Evolutionary conservation across 208 protist genomes (phyloP).

Genomic region (Leishmania amazonensis): DNA sequence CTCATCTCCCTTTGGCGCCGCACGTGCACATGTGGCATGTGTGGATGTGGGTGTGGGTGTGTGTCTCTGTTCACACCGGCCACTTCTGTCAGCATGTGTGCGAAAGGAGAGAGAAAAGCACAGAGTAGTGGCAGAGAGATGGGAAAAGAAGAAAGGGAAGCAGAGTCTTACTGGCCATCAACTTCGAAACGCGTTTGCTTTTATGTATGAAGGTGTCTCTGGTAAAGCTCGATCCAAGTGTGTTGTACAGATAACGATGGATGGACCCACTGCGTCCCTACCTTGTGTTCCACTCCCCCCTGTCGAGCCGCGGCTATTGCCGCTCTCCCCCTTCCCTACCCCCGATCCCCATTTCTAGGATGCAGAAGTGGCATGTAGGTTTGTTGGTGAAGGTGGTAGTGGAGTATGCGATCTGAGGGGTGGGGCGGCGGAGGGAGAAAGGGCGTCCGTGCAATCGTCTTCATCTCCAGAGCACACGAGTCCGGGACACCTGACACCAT

Average conservation of each 20-base stretch:
- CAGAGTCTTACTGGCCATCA: not conserved
- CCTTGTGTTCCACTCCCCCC: not conserved
- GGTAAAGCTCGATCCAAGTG: slow-evolving; percentile 20
- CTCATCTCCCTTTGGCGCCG: not conserved
- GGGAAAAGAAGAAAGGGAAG: not conserved
- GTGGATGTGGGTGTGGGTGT: not conserved
- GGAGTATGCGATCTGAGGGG: not conserved
- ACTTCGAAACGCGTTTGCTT: not conserved
- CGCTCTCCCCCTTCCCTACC: not conserved
- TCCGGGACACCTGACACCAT: slow-evolving; percentile 11
- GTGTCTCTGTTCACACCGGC: slow-evolving; percentile 10
- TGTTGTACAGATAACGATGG: slow-evolving; percentile 1
- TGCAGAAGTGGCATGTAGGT: not conserved
- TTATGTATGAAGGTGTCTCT: slow-evolving; percentile 29
- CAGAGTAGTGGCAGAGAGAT: not conserved
- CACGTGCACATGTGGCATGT: not conserved
- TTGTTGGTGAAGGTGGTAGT: not conserved
- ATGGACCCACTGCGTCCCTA: not conserved
- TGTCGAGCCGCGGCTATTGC: not conserved
- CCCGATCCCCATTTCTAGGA: not conserved
- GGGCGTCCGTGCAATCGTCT: not conserved
- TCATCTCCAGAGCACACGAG: slow-evolving; percentile 4
- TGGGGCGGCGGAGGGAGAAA: not conserved
- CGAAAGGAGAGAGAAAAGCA: not conserved
- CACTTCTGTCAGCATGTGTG: not conserved